phyloP scores from a whole-genome alignment of 2,329 filamentous ascomycete species.

The Phyllosticta paracitricarpa region DNA sequence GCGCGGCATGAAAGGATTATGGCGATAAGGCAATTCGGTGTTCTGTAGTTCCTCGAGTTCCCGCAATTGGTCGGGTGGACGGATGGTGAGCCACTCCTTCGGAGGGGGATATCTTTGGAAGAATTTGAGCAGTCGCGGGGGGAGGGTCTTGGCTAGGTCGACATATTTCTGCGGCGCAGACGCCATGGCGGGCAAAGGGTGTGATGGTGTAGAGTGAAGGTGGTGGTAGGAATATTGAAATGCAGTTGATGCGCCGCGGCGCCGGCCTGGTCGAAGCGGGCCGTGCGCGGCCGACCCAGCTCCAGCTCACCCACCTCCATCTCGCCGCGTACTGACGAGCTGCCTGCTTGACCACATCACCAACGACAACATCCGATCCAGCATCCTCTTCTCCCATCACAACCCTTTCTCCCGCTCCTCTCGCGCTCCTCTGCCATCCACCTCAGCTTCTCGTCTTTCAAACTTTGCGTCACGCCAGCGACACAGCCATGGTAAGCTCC shows the following conservation, averaged over 20 bases:
- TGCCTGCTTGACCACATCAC: constrained; percentile 15
- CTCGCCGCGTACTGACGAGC: constrained; percentile 10
- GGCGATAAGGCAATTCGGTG: constrained; percentile 37
- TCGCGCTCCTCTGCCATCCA: background rate
- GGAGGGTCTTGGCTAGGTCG: constrained; percentile 60
- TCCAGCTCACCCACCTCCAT: background rate
- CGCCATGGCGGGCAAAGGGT: constrained; percentile 16
- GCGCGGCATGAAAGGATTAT: constrained; percentile 72
- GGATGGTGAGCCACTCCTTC: constrained; percentile 8
- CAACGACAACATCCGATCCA: constrained; percentile 8
- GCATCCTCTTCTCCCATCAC: constrained; percentile 11
- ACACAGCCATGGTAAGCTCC: constrained; percentile 29
- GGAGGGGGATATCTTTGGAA: constrained; percentile 79
- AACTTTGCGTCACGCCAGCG: background rate
- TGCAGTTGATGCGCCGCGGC: background rate
- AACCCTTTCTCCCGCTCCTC: constrained; percentile 1
- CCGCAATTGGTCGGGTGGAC: background rate
- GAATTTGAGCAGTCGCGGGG: constrained; percentile 70
- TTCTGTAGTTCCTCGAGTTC: too few species aligned
- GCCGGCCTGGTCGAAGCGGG: background rate
- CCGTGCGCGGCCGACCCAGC: constrained; percentile 2
- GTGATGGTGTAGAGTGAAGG: background rate
- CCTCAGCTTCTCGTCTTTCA: background rate
- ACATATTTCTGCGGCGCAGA: constrained; percentile 25
- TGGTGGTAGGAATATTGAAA: background rate